Evolutionary conservation across 257 asterid genomes (phyloP).

Genomic region (Verbascum thapsus): DNA sequence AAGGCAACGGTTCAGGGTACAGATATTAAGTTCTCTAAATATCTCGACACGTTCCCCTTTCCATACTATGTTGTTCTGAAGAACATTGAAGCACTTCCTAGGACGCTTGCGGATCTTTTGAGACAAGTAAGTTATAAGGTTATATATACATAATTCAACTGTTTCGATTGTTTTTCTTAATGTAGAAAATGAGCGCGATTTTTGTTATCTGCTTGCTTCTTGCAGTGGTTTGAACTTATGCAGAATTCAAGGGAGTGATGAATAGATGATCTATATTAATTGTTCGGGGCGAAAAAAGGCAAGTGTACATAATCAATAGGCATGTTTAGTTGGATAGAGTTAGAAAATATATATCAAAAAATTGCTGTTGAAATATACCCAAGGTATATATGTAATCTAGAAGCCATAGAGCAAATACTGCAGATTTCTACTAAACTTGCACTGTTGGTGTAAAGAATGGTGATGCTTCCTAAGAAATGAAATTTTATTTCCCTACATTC

Average conservation of each 20-base stretch:
- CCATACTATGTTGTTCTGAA: constrained; percentile 80
- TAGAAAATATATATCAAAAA: no score
- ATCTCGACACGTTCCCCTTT: constrained; percentile 86
- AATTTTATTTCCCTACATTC: no score
- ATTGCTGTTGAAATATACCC: no score
- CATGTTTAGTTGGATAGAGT: no score
- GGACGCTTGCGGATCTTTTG: constrained; percentile 82
- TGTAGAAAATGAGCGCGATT: background rate
- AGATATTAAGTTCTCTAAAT: constrained; percentile 44
- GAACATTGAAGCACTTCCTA: constrained; percentile 88
- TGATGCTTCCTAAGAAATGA: no score
- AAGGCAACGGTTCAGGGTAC: constrained; percentile 49
- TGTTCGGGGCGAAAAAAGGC: no score
- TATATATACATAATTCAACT: background rate
- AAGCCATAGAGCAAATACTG: no score
- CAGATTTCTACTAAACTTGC: no score
- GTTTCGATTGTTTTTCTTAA: background rate
- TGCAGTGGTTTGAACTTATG: constrained; percentile 98
- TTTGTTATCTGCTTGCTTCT: constrained; percentile 5
- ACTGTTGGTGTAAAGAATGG: no score
- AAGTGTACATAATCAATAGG: no score
- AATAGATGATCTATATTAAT: background rate
- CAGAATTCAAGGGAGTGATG: constrained; percentile 55
- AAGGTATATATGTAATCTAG: no score
- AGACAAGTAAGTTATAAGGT: constrained; percentile 67